phyloP scores from a whole-genome alignment of 257 asterid species.

The Solanum chilense region DNA sequence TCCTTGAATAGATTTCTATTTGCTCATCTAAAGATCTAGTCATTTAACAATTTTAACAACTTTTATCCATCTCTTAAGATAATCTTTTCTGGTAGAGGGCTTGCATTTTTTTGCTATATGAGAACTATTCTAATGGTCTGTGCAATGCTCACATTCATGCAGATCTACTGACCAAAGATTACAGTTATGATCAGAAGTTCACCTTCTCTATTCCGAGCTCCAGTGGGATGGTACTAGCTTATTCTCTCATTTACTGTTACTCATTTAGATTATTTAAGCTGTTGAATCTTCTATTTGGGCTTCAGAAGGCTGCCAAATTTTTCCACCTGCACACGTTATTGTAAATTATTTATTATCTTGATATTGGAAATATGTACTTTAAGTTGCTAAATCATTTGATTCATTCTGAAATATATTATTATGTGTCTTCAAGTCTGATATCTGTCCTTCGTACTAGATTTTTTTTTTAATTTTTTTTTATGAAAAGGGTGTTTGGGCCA shows the following conservation, averaged over 20 bases:
- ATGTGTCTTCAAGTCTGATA: neutral
- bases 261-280: neutral
- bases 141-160: slow-evolving; percentile 8
- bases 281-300: neutral
- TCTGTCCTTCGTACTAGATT: neutral
- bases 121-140: neutral
- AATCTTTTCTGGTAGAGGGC: neutral
- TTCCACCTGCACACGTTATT: neutral
- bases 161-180: slow-evolving; percentile 82
- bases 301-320: neutral
- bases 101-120: neutral
- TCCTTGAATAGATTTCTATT: neutral
- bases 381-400: neutral
- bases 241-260: neutral
- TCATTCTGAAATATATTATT: neutral
- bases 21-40: neutral
- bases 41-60: neutral
- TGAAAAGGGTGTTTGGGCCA: no score
- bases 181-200: slow-evolving; percentile 79
- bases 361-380: neutral
- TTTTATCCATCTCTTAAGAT: neutral
- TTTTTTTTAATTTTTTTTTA: no score
- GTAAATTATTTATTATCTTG: neutral
- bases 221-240: slow-evolving; percentile 52
- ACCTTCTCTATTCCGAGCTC: slow-evolving; percentile 60